Evolutionary conservation across 2,329 filamentous ascomycete species (phyloP).

Genomic region (Cladosporium sp.): DNA sequence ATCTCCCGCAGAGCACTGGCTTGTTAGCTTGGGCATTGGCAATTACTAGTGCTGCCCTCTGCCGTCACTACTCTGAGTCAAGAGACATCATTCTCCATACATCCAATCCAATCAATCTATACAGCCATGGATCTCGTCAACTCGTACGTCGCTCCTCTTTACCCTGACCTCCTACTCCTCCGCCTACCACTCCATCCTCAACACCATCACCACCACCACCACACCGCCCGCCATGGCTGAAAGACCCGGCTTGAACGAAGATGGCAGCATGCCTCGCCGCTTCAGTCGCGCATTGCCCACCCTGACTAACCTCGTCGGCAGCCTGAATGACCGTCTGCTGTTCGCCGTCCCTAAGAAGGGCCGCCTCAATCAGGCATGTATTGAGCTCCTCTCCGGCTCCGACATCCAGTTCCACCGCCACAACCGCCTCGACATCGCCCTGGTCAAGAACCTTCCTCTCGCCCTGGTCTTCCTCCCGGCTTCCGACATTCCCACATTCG

Average conservation of each 20-base stretch:
- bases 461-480: constrained; percentile 96
- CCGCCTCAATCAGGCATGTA: constrained; percentile 79
- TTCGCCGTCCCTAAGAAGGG: constrained; percentile 99
- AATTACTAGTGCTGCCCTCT: constrained; percentile 16
- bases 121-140: constrained; percentile 38
- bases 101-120: neutral
- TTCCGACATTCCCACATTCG: constrained; percentile 95
- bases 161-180: neutral
- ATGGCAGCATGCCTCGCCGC: constrained; percentile 22
- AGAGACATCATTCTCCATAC: neutral
- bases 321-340: constrained; percentile 86
- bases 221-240: constrained; percentile 15
- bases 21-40: constrained; percentile 11
- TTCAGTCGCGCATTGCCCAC: constrained; percentile 33
- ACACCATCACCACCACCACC: neutral
- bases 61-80: constrained; percentile 8
- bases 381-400: constrained; percentile 88
- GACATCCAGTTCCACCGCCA: constrained; percentile 97
- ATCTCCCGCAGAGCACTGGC: constrained; percentile 9
- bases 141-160: constrained; percentile 28
- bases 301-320: constrained; percentile 49
- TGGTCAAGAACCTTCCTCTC: constrained; percentile 95
- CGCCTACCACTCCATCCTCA: neutral
- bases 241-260: constrained; percentile 12
- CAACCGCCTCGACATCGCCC: constrained; percentile 91